Conservation (phyloP, 2,329 filamentous ascomycete species). For the Cladophialophora carrionii region DNA sequence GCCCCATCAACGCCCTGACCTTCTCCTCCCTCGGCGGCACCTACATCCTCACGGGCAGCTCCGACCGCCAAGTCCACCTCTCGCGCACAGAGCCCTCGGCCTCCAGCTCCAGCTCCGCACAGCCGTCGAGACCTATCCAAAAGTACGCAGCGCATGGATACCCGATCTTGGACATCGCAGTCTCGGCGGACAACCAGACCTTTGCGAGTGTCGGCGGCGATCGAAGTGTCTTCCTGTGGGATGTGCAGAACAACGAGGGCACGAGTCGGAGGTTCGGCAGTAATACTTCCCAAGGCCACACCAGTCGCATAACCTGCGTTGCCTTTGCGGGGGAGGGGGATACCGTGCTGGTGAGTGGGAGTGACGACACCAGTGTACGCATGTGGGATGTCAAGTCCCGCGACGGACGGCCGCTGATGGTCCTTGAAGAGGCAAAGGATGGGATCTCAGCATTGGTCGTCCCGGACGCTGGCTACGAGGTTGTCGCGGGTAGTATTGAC, state of each 20-base stretch:
- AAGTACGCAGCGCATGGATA: constrained; percentile 90
- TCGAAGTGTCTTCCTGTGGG: constrained; percentile 90
- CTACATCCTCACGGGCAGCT: constrained; percentile 81
- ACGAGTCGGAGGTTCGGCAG: constrained; percentile 75
- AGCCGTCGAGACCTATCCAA: constrained; percentile 67
- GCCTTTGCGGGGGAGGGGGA: constrained; percentile 74
- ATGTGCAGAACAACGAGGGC: constrained; percentile 73
- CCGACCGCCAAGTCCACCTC: constrained; percentile 81
- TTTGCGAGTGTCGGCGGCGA: constrained; percentile 91
- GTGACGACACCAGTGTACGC: constrained; percentile 74
- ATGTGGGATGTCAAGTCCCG: constrained; percentile 70
- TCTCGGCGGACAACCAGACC: constrained; percentile 73
- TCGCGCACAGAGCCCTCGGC: constrained; percentile 65
- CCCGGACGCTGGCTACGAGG: constrained; percentile 41
- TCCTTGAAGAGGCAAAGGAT: constrained; percentile 73
- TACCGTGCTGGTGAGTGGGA: constrained; percentile 69
- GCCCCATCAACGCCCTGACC: constrained; percentile 69
- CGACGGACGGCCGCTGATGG: constrained; percentile 68
- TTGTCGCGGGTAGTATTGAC: constrained; percentile 80
- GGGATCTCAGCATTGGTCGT: constrained; percentile 45
- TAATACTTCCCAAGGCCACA: constrained; percentile 61
- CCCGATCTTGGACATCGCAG: constrained; percentile 79
- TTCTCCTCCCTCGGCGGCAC: constrained; percentile 74
- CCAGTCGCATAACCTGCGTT: constrained; percentile 75
- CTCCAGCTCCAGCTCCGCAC: constrained; percentile 39